Evolutionary conservation across 2,329 filamentous ascomycete genomes (phyloP).

Genomic region (Alternaria incomplexa): DNA sequence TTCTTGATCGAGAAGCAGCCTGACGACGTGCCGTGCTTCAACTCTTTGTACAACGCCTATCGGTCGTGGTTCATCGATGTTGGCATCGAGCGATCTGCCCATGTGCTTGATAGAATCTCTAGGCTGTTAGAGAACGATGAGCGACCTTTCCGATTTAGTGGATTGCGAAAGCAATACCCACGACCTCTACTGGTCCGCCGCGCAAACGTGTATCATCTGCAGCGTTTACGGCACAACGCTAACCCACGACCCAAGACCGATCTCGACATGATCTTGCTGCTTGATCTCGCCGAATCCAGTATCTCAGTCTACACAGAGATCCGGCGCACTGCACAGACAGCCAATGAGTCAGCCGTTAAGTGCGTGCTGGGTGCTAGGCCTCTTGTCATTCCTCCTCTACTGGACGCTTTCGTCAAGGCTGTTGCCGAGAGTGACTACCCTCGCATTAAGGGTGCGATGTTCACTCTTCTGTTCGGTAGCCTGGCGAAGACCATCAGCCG

Average conservation of each 20-base stretch:
- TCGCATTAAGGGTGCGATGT: conserved; percentile 93
- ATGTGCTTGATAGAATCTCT: conserved; percentile 85
- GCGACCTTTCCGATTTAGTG: conserved; percentile 91
- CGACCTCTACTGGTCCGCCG: conserved; percentile 89
- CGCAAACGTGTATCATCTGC: conserved; percentile 91
- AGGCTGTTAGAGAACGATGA: conserved; percentile 86
- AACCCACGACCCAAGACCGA: conserved; percentile 85
- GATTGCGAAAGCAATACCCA: conserved; percentile 89
- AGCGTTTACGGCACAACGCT: conserved; percentile 93
- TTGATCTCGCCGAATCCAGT: conserved; percentile 88
- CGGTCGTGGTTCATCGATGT: conserved; percentile 97
- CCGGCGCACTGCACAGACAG: conserved; percentile 88
- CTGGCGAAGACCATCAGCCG: conserved; percentile 84
- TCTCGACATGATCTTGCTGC: conserved; percentile 82
- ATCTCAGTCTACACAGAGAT: conserved; percentile 95
- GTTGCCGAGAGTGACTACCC: conserved; percentile 83
- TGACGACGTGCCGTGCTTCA: conserved; percentile 96
- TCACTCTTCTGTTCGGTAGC: conserved; percentile 86
- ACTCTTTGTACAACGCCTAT: conserved; percentile 88
- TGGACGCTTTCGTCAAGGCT: conserved; percentile 78
- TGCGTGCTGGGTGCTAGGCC: conserved; percentile 86
- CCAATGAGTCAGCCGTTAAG: conserved; percentile 92
- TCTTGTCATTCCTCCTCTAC: conserved; percentile 85
- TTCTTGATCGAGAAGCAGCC: conserved; percentile 87
- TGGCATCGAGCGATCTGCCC: conserved; percentile 92